Conservation (phyloP, 345 rosid genomes). For the Erucastrum elatum region DNA sequence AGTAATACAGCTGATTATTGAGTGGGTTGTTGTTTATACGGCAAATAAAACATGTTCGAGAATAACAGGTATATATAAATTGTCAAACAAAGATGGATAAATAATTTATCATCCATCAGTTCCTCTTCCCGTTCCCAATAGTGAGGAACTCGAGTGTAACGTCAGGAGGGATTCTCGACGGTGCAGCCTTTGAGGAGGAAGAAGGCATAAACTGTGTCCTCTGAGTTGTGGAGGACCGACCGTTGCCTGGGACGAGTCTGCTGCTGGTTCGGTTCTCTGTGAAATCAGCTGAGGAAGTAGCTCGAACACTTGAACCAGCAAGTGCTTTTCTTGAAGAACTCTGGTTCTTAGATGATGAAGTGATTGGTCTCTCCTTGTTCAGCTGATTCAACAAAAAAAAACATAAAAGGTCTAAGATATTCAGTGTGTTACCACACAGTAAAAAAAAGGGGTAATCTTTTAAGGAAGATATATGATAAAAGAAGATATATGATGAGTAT, state of each 20-base stretch:
- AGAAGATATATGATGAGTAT: not conserved
- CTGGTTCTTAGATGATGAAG: slow-evolving; percentile 57
- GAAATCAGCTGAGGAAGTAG: slow-evolving; percentile 76
- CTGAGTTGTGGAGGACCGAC: slow-evolving; percentile 62
- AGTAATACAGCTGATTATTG: not conserved
- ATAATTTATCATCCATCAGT: slow-evolving; percentile 10
- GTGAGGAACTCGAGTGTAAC: slow-evolving; percentile 74
- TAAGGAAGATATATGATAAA: no score
- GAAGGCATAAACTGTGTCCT: slow-evolving; percentile 64
- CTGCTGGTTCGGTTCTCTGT: slow-evolving; percentile 57
- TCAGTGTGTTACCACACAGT: not conserved
- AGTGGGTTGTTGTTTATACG: not conserved
- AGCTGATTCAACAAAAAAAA: slow-evolving; percentile 41
- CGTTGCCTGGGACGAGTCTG: slow-evolving; percentile 59
- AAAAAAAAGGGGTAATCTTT: not conserved
- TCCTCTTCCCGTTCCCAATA: slow-evolving; percentile 48
- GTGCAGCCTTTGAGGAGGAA: slow-evolving; percentile 56
- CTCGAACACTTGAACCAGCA: slow-evolving; percentile 54
- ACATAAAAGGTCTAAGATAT: not conserved
- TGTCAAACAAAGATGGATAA: not conserved
- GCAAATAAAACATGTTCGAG: not conserved
- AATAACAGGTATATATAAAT: not conserved
- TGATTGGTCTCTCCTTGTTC: slow-evolving; percentile 62
- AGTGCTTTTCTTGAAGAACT: slow-evolving; percentile 71
- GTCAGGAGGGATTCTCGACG: slow-evolving; percentile 57